Conservation (phyloP, 805 yeast species). For the Candida berthetii region DNA sequence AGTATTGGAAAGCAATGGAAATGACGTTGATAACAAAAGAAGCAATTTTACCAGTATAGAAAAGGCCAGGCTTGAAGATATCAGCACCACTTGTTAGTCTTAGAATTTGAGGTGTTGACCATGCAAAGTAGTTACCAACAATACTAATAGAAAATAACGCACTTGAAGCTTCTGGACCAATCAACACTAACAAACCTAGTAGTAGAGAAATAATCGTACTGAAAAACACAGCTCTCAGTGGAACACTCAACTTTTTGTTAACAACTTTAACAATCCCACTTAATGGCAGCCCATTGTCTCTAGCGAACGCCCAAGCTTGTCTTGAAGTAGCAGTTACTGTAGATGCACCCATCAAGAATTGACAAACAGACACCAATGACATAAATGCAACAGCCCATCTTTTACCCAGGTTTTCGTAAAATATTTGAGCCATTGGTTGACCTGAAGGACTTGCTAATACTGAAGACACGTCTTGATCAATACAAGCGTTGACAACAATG, state of each 20-base stretch:
- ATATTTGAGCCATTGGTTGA: slow-evolving; percentile 57
- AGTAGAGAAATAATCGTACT: slow-evolving; percentile 39
- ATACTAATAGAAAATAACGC: slow-evolving; percentile 58
- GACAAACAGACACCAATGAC: slow-evolving; percentile 53
- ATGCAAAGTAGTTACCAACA: slow-evolving; percentile 52
- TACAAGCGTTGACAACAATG: slow-evolving; percentile 49
- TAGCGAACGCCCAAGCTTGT: slow-evolving; percentile 65
- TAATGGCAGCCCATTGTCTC: slow-evolving; percentile 65
- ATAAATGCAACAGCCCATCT: slow-evolving; percentile 62
- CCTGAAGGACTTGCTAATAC: slow-evolving; percentile 43
- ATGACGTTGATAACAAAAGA: slow-evolving; percentile 36
- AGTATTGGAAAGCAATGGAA: slow-evolving; percentile 40
- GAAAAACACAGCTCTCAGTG: slow-evolving; percentile 51
- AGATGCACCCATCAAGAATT: slow-evolving; percentile 61
- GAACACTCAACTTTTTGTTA: slow-evolving; percentile 44
- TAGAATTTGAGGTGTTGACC: slow-evolving; percentile 52
- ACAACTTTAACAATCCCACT: slow-evolving; percentile 43
- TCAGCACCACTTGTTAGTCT: slow-evolving; percentile 40
- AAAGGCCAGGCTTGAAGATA: slow-evolving; percentile 52
- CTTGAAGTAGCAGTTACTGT: slow-evolving; percentile 56
- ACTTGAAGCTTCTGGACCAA: slow-evolving; percentile 48
- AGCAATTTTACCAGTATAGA: slow-evolving; percentile 42
- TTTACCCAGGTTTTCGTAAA: slow-evolving; percentile 55
- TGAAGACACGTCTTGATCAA: slow-evolving; percentile 35
- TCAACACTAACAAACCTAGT: slow-evolving; percentile 50